These are phyloP conservation scores for Rhynchospora tenuis DNA, from an alignment of 176 grass and related monocot genomes.

Conservation along the genomic window DNA sequence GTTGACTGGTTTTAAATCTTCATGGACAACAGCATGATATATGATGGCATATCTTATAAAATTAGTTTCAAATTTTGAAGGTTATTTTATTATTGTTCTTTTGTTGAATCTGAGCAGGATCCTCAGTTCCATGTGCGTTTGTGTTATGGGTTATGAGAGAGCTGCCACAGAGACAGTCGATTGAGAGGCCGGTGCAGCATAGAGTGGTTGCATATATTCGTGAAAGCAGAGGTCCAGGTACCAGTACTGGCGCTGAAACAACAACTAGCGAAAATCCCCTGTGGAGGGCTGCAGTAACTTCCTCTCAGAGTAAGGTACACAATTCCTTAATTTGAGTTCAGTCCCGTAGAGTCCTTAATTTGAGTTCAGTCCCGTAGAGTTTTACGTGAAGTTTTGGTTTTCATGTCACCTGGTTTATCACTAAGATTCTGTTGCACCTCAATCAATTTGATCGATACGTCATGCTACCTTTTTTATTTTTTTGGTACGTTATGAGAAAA, in stretches of 20 bases:
- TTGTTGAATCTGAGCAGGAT: constrained; percentile 52
- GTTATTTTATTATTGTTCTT: not conserved
- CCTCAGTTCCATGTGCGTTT: constrained; percentile 76
- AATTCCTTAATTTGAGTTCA: constrained; percentile 11
- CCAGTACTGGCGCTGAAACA: not conserved
- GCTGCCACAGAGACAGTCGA: constrained; percentile 53
- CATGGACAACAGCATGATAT: not conserved
- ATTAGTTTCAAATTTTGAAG: not conserved
- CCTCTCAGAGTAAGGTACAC: constrained; percentile 83
- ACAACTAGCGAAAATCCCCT: constrained; percentile 57
- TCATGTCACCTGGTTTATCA: not conserved
- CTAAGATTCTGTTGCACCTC: too few species aligned
- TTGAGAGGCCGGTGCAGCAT: constrained; percentile 41
- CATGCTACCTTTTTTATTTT: not conserved
- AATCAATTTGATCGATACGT: not conserved
- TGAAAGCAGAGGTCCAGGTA: constrained; percentile 27
- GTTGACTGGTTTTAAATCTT: not conserved
- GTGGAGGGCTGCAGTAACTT: constrained; percentile 77
- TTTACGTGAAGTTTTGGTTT: not conserved
- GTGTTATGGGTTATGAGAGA: constrained; percentile 99
- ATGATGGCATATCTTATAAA: not conserved
- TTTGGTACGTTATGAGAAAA: not conserved
- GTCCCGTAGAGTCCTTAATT: not conserved
- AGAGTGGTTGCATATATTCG: constrained; percentile 70
- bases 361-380: not conserved